Evolutionary conservation across 73 alveolate genomes (phyloP), one percentile per base, ranked within the genome.

Genomic region (Chromera velia): DNA sequence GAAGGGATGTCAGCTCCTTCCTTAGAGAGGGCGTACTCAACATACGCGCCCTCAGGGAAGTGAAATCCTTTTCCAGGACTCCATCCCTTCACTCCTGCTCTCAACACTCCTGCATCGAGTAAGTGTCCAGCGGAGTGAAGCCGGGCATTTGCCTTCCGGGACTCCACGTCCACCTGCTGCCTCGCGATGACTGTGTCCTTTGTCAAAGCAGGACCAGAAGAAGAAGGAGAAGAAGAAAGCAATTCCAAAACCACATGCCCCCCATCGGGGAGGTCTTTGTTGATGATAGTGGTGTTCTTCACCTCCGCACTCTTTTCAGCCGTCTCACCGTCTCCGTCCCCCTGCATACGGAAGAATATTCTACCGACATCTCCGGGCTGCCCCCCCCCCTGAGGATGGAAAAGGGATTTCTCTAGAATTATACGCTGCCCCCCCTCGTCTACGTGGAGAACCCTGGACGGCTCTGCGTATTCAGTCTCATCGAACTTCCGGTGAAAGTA

Each of bases 311-410:
- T 81, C 47, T 76, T 76, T 26, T 77, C 88, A 70, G 69, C 89
- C 81, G 32, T 66, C 40, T 34, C 76, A 33, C 82, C 72, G 28
- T 62, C 77, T 1, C 74, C 70, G n/a, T 82, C 73, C 76, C 75
- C 63, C 46, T 69, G 73, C 1, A 84, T 89, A 34, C 70, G 34
- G 85, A 84, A 88, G 32, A 73, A 31, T 19, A 93, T 87, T 28
- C n/a, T 62, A 24, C 98, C 98, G 32, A 75, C 91, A 84, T 93
- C 98, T 30, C 88, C 73, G 34, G 98, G 98, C 80, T 93, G 83
- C 29, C 98, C 98, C 22, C 98, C 98, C 32, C 98, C 98, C 85
- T 93, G 89, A 46, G 98, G 98, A 80, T 93, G 98, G 83, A 93
- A 91, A 40, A 93, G 85, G 31, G 96, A 87, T 69, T 87, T 81